Base-by-base conservation (phyloP, 2,329 filamentous ascomycete genomes). In the Alternaria rosae region DNA sequence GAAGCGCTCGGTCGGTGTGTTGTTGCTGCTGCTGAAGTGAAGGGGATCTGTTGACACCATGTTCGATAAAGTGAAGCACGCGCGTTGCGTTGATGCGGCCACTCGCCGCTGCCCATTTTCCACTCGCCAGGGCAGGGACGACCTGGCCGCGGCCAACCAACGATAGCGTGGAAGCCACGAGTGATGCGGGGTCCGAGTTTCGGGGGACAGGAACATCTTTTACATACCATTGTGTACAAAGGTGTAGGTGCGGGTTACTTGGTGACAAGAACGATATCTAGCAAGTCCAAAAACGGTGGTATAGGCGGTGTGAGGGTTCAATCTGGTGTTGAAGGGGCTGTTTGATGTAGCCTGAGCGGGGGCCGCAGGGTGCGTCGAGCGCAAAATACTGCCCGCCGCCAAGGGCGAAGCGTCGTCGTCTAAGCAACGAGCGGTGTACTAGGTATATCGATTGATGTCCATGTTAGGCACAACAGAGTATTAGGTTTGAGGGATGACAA, bases 301-400 rank as follows among this genome's bases (percentile, higher is more conserved):
- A 53, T 61, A 58, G 57, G 56, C 54, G 59, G 54, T 57, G 59
- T 48, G 59, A 57, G 62, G 43, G 48, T 55, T 59, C 30, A 60
- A 53, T 67, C 54, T 58, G 62, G 56, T 62, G 65, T 62, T 57
- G 62, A 62, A 56, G 57, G 64, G 64, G 58, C 48, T 71, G 69
- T 73, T 70, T 68, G 63, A 66, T 68, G 57, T 61, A 58, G 57
- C 55, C 54, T 61, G 59, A 68, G 69, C 69, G 35, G 47, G 64
- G 67, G 59, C 69, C 72, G 66, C 61, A 52, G 25, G 54, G 67
- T 71, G 71, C 65, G 64, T 70, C 70, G 66, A 70, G 73, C 72
- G 73, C 67, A 55, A 32, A 56, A 61, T 61, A 58, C 62, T 69
- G 61, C 43, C 58, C 61, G 70, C 69, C 63, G 66, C 71, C 44